phyloP scores from a whole-genome alignment of 2,329 filamentous ascomycete species.

The Arthrinium puccinioides region DNA sequence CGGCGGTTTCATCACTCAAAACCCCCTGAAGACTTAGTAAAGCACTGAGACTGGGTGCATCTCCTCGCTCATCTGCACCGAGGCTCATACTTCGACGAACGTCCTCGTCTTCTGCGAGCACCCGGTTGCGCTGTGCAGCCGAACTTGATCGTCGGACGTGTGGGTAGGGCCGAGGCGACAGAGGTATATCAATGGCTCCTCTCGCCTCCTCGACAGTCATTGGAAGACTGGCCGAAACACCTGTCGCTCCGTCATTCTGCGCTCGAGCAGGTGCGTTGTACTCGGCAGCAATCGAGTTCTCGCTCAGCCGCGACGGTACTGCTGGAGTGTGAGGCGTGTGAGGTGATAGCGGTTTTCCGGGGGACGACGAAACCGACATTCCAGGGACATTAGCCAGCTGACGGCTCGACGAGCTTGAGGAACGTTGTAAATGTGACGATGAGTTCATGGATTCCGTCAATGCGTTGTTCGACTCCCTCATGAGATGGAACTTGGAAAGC shows the following conservation, averaged over 20 bases:
- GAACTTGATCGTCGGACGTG: conserved; percentile 61
- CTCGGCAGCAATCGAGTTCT: conserved; percentile 78
- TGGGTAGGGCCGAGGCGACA: conserved; percentile 55
- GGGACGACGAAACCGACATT: conserved; percentile 81
- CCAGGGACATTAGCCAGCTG: conserved; percentile 54
- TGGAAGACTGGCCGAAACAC: conserved; percentile 23
- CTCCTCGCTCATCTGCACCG: conserved; percentile 56
- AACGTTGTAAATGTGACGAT: conserved; percentile 76
- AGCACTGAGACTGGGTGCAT: conserved; percentile 57
- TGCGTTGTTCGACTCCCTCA: conserved; percentile 82
- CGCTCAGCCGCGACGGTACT: conserved; percentile 86
- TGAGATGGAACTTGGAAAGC: conserved; percentile 76
- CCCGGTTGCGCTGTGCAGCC: conserved; percentile 55
- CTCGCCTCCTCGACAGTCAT: conserved; percentile 46
- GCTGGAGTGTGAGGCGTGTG: conserved; percentile 90
- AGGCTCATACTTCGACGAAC: conserved; percentile 61
- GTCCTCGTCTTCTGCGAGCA: conserved; percentile 50
- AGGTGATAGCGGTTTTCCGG: conserved; percentile 81
- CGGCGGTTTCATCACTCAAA: conserved; percentile 27
- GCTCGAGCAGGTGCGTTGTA: conserved; percentile 34
- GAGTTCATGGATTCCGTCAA: conserved; percentile 92
- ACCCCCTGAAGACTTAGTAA: conserved; percentile 43
- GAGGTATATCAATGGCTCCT: conserved; percentile 62
- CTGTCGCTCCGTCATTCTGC: conserved; percentile 16
- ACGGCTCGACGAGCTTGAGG: conserved; percentile 64